phyloP scores from a whole-genome alignment of 495 filamentous ascomycete genomes.

The Tuber umbilicatum region DNA sequence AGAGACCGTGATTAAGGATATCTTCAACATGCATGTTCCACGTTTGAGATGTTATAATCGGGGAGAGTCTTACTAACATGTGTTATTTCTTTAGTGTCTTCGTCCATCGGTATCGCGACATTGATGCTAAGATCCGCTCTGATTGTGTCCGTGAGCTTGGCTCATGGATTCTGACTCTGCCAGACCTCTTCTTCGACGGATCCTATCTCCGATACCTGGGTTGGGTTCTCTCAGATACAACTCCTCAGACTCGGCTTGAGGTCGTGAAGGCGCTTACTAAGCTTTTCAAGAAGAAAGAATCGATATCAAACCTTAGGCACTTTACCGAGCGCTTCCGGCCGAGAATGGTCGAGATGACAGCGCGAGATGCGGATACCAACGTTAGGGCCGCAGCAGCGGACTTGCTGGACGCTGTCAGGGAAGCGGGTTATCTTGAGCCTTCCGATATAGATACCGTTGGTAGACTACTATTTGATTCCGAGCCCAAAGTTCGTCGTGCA shows the following conservation, averaged over 20 bases:
- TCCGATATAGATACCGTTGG: slow-evolving; percentile 82
- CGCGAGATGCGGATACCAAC: slow-evolving; percentile 65
- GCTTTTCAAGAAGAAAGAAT: slow-evolving; percentile 67
- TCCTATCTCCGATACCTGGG: slow-evolving; percentile 85
- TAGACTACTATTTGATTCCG: slow-evolving; percentile 76
- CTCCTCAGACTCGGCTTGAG: slow-evolving; percentile 61
- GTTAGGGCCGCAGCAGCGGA: slow-evolving; percentile 74
- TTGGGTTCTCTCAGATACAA: slow-evolving; percentile 81
- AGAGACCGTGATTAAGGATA: slow-evolving; percentile 64
- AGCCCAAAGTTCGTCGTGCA: slow-evolving; percentile 73
- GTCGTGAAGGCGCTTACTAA: slow-evolving; percentile 72
- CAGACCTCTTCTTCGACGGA: slow-evolving; percentile 79
- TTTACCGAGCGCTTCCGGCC: slow-evolving; percentile 85
- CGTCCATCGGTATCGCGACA: slow-evolving; percentile 88
- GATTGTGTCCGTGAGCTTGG: slow-evolving; percentile 80
- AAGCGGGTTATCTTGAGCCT: slow-evolving; percentile 80
- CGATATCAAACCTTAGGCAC: slow-evolving; percentile 66
- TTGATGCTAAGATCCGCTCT: slow-evolving; percentile 76
- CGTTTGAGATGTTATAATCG: not conserved
- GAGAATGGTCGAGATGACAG: slow-evolving; percentile 89
- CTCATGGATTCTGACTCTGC: slow-evolving; percentile 74
- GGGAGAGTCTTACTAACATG: not conserved
- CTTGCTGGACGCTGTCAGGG: slow-evolving; percentile 70
- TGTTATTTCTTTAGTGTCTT: slow-evolving; percentile 51
- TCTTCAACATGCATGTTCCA: slow-evolving; percentile 59